Evolutionary conservation across 1,139 yeast genomes (phyloP), one percentile per base, ranked within the genome.

Genomic region (Keqinozyma sinolaborantium): DNA sequence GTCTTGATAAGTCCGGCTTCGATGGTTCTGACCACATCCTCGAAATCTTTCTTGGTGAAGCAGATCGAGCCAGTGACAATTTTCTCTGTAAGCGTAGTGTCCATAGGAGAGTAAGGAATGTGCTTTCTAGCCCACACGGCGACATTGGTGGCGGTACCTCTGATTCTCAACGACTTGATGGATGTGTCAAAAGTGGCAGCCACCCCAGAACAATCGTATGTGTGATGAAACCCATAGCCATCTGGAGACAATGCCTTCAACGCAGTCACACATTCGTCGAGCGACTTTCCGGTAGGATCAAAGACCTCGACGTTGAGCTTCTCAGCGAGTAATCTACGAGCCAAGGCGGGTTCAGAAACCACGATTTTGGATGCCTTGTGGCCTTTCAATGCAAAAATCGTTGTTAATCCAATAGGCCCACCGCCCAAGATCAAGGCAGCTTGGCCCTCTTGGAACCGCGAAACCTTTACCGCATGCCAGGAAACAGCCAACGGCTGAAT

Each of bases 161-260:
- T 69, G n/a, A 78, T 71, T 29, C 73, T 65, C 23, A 78, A 53
- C 13, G 79, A 70, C 30, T 64, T 66, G 16, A 79, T 51, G 3
- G 79, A 66, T 2, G 79, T 60, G 23, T 64, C 61, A 42, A 75
- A 73, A 3, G 85, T 78, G 3, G 63, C 64, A 29, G 71, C 75
- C 16, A 74, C 54, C 19, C 86, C 86, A 0, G 82, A 74, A 50
- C 83, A 77, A 52, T 80, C 86, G 50, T 68, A 79, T 0, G 79
- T 58, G 27, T 68, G 70, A 34, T 74, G 70, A 44, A 73, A 79
- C 2, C 85, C 86, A 41, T 63, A 67, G 12, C 72, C 71, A 35
- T 56, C 70, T 3, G 68, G 65, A 3, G 73, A 64, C 38, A 72
- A 36, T 13, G 53, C 51, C 34, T 38, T 62, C 34, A 76, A 51